Evolutionary conservation across 345 rosid species (phyloP), one percentile per base, ranked within the genome.

Genomic region (Jatropha curcas): DNA sequence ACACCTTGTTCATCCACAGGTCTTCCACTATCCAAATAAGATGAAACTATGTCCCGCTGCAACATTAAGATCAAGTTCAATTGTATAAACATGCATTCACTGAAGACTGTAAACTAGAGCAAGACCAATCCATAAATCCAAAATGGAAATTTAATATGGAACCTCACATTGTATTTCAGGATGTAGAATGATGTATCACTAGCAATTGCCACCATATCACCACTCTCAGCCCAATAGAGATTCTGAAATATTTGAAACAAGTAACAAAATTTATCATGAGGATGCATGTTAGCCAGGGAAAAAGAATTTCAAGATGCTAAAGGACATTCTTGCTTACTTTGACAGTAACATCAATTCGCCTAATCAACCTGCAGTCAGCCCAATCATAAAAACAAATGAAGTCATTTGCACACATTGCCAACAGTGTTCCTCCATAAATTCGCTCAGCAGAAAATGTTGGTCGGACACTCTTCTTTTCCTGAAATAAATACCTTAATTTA

Each of bases 321-420:
- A 27, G 68, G 48, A 61, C 61, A 70, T 53, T 58, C 65, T 46
- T n/a, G 48, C 96, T 84, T 86, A 95, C 99, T 85, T 96, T 96
- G 79, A 96, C 99, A 68, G 87, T 90, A 62, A 96, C 99, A 77
- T 96, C 99, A 80, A 96, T 93, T 70, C 98, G 88, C 68, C 96
- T 88, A 82, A 96, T 96, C 82, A 96, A 82, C 87, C 98, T 88
- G 85, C 97, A 96, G 71, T 93, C 99, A 83, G 90, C 91, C 99
- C 99, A 96, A 85, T 96, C 99, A 80, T 93, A 93, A 76, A 96
- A 96, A 84, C 99, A 96, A 74, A 96, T 96, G 76, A 96, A 96
- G 78, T 93, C 99, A 82, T 83, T 96, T 63, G 97, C 88, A 86
- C 99, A 88, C 97, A 96, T 93, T 43, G 98, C 98, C 84, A 96